Evolutionary conservation across 2,329 filamentous ascomycete genomes (phyloP).

Genomic region (Neophaeococcomyces aloes): DNA sequence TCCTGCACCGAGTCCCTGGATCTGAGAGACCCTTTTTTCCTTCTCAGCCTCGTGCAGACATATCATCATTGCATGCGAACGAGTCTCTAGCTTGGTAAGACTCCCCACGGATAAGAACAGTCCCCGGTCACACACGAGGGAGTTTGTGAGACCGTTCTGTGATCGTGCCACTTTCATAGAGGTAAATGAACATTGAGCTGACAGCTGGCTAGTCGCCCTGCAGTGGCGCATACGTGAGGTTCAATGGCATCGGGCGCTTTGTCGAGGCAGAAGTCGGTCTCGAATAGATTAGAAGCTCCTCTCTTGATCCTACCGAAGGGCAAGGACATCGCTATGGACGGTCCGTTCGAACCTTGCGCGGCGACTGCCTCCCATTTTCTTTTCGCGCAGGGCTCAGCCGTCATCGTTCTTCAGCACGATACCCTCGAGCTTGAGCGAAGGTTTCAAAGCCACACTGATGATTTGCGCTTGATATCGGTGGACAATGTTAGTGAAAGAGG

Average conservation of each 20-base stretch:
- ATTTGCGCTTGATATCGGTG: conserved; percentile 72
- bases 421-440: conserved; percentile 78
- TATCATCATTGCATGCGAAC: conserved; percentile 4
- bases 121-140: neutral
- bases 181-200: neutral
- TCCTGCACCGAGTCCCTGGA: conserved; percentile 5
- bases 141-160: neutral
- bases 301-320: conserved; percentile 9
- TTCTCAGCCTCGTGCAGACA: no score
- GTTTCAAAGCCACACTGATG: conserved; percentile 73
- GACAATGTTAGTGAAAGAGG: conserved; percentile 86
- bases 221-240: conserved; percentile 1
- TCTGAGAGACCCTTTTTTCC: neutral
- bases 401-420: conserved; percentile 86
- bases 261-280: conserved; percentile 19
- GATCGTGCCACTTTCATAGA: neutral
- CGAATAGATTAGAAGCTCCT: conserved; percentile 13
- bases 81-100: conserved; percentile 3
- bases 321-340: conserved; percentile 25
- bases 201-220: conserved; percentile 6
- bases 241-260: conserved; percentile 11
- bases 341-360: conserved; percentile 71
- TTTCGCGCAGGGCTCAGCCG: conserved; percentile 69
- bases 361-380: conserved; percentile 86
- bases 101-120: neutral